Evolutionary conservation across 2,329 filamentous ascomycete species (phyloP).

Genomic region (Claviceps sp.): DNA sequence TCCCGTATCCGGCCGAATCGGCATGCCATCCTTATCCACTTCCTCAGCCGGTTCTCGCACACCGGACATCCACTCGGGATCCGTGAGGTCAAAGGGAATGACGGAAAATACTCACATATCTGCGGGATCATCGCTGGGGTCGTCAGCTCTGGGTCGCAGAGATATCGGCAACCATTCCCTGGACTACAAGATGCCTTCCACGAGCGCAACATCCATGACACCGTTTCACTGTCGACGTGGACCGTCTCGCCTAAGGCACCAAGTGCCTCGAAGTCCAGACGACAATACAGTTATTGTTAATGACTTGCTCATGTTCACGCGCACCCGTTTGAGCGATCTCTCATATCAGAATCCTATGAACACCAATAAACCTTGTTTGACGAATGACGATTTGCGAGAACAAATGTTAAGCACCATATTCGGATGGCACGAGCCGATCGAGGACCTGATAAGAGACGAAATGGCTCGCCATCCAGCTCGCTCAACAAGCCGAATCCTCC

Average conservation of each 20-base stretch:
- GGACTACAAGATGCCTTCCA: slow-evolving; percentile 24
- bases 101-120: slow-evolving; percentile 59
- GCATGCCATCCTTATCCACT: slow-evolving; percentile 43
- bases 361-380: slow-evolving; percentile 44
- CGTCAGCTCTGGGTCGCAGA: slow-evolving; percentile 18
- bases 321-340: slow-evolving; percentile 67
- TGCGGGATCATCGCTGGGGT: slow-evolving; percentile 37
- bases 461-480: slow-evolving; percentile 58
- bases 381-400: slow-evolving; percentile 65
- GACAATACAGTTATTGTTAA: slow-evolving; percentile 54
- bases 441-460: slow-evolving; percentile 74
- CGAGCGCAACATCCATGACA: slow-evolving; percentile 29
- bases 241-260: slow-evolving; percentile 64
- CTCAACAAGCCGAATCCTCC: slow-evolving; percentile 65
- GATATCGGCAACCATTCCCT: slow-evolving; percentile 42
- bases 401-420: slow-evolving; percentile 94
- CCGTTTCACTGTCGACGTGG: slow-evolving; percentile 33
- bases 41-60: slow-evolving; percentile 43
- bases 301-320: slow-evolving; percentile 79
- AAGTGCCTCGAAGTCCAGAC: slow-evolving; percentile 64
- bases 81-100: slow-evolving; percentile 38
- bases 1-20: slow-evolving; percentile 49
- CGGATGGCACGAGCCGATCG: slow-evolving; percentile 80
- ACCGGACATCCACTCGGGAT: slow-evolving; percentile 34
- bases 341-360: slow-evolving; percentile 60